These are phyloP conservation scores for Russula sp. DNA, from an alignment of 768 basidiomycete genomes.

Conservation along the genomic window DNA sequence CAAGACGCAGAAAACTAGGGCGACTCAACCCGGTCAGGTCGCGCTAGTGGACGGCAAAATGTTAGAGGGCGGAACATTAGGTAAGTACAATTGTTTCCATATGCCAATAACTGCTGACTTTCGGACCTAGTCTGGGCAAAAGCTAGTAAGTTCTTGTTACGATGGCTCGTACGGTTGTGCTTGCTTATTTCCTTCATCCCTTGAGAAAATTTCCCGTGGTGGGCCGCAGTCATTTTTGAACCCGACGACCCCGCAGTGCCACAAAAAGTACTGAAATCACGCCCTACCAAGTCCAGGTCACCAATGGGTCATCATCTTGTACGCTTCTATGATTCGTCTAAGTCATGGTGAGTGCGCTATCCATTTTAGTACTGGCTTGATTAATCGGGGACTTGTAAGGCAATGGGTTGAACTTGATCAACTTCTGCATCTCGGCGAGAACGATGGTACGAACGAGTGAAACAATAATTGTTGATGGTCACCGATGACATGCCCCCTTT, in stretches of 20 bases:
- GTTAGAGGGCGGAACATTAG: constrained; percentile 60
- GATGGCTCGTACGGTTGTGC: constrained; percentile 10
- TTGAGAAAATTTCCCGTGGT: constrained; percentile 80
- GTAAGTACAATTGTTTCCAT: constrained; percentile 40
- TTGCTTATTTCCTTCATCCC: constrained; percentile 8
- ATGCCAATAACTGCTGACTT: constrained; percentile 7
- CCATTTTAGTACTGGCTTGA: background rate
- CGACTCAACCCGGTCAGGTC: constrained; percentile 37
- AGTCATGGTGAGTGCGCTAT: constrained; percentile 52
- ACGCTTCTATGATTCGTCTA: constrained; percentile 71
- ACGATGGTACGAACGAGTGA: constrained; percentile 50
- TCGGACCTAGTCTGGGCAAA: constrained; percentile 75
- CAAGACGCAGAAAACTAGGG: constrained; percentile 16
- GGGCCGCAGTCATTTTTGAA: constrained; percentile 77
- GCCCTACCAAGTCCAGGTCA: constrained; percentile 38
- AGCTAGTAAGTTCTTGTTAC: constrained; percentile 46
- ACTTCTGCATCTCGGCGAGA: constrained; percentile 67
- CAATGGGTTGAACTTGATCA: constrained; percentile 55
- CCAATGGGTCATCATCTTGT: constrained; percentile 57
- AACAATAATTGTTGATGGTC: background rate
- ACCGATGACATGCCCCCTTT: background rate
- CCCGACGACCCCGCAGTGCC: constrained; percentile 54
- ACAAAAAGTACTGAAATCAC: constrained; percentile 34
- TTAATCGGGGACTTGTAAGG: constrained; percentile 43
- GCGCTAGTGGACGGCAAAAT: constrained; percentile 38